Evolutionary conservation across 2,329 filamentous ascomycete species (phyloP).

Genomic region (Pezicula radicicola): DNA sequence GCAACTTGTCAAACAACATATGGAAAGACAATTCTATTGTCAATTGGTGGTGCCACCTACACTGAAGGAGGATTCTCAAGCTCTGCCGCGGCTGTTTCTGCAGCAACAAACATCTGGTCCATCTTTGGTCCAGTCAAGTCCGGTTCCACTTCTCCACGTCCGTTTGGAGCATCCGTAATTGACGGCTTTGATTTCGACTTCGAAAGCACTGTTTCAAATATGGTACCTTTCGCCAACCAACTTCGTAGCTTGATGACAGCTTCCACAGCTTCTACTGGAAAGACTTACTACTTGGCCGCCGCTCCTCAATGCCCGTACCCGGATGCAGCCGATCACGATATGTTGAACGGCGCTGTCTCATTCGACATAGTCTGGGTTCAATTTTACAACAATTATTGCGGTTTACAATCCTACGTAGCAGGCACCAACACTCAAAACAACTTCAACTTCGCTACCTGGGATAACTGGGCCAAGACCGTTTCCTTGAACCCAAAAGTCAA

Average conservation of each 20-base stretch:
- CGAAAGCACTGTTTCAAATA: conserved; percentile 55
- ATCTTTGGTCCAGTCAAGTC: conserved; percentile 60
- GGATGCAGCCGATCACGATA: conserved; percentile 54
- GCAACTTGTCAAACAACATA: conserved; percentile 56
- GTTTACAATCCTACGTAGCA: conserved; percentile 46
- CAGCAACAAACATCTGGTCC: conserved; percentile 64
- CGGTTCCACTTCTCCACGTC: conserved; percentile 48
- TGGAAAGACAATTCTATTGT: conserved; percentile 70
- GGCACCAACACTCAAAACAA: conserved; percentile 43
- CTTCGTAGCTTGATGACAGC: conserved; percentile 54
- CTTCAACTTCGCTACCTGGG: conserved; percentile 64
- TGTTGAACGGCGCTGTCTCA: conserved; percentile 49
- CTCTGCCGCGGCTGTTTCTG: conserved; percentile 45
- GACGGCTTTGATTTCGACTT: conserved; percentile 80
- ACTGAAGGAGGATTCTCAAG: conserved; percentile 63
- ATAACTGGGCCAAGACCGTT: conserved; percentile 57
- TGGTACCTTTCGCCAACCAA: conserved; percentile 56
- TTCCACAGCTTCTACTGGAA: conserved; percentile 35
- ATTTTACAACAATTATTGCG: conserved; percentile 54
- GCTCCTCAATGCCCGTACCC: conserved; percentile 69
- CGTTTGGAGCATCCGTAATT: conserved; percentile 62
- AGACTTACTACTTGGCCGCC: conserved; percentile 57
- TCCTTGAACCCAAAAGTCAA: conserved; percentile 59
- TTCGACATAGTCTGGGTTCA: conserved; percentile 39
- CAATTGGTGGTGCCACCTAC: conserved; percentile 69